Evolutionary conservation across 371 early-diverging fungal genomes (phyloP).

Genomic region (Entomophthora muscae): DNA sequence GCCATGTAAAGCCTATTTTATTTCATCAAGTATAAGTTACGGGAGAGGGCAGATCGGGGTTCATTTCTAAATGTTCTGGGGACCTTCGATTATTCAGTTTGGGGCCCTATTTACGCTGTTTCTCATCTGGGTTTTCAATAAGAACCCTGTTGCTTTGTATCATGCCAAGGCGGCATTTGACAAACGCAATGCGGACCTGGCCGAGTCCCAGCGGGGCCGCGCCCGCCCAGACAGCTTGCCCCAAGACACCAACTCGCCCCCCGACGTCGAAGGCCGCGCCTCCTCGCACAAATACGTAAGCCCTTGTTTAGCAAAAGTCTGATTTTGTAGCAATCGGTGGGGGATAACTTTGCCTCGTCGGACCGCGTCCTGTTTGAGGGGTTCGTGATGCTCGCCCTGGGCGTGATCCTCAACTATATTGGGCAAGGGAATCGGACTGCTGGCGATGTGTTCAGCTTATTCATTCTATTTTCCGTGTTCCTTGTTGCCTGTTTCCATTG

Average conservation of each 20-base stretch:
- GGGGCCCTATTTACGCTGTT: slow-evolving; percentile 2
- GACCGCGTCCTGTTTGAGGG: slow-evolving; percentile 5
- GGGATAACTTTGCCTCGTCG: background rate
- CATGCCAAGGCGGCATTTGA: background rate
- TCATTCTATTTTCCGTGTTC: background rate
- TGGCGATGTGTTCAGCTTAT: background rate
- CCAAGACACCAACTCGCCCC: no score
- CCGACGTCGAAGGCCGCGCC: no score
- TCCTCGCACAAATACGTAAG: no score
- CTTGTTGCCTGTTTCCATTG: slow-evolving; percentile 1
- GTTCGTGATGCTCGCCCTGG: slow-evolving; percentile 6
- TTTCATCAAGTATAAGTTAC: no score
- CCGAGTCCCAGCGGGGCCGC: background rate
- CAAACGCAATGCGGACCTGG: background rate
- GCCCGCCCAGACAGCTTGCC: background rate
- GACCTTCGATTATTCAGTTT: slow-evolving; percentile 4
- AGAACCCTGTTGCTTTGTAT: background rate
- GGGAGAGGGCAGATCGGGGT: no score
- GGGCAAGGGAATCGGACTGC: slow-evolving; percentile 1
- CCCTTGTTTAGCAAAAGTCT: no score
- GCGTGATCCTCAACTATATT: slow-evolving; percentile 1
- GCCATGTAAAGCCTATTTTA: no score
- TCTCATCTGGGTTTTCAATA: background rate
- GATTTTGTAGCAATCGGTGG: no score
- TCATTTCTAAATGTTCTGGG: no score